Percentiles rank a stretch among this genome's conserved stretches.
phyloP scores from a whole-genome alignment of 441 rosid species.

The Pelargonium exstipulatum region DNA sequence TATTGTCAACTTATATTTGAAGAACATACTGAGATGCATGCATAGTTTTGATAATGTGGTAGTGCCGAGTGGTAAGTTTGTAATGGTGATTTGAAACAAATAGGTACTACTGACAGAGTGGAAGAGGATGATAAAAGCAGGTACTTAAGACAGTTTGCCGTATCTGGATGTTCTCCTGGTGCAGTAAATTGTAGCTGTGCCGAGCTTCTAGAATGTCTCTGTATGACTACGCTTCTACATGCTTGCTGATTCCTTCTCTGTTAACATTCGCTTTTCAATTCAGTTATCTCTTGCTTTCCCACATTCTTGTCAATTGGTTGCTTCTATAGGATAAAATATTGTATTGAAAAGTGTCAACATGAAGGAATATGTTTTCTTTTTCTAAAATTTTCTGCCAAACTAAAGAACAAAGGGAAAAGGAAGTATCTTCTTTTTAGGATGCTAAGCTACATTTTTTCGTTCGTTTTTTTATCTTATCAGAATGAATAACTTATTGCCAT shows the following conservation, averaged over 20 bases:
- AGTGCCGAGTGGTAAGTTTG: background rate
- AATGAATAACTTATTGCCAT: background rate
- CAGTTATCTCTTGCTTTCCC: background rate
- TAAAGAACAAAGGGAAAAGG: background rate
- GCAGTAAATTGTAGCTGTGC: slow-evolving; percentile 1
- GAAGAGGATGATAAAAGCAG: slow-evolving; percentile 2
- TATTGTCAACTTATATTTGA: no score
- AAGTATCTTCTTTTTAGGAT: background rate
- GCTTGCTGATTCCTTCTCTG: slow-evolving; percentile 11
- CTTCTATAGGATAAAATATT: background rate
- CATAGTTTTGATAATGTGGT: no score
- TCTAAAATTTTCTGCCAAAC: no score
- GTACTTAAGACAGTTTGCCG: background rate
- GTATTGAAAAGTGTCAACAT: background rate
- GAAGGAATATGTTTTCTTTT: no score
- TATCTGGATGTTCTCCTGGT: slow-evolving; percentile 9
- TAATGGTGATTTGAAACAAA: background rate
- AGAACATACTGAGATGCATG: no score
- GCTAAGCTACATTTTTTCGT: background rate
- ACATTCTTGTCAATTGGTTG: slow-evolving; percentile 1
- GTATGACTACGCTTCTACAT: slow-evolving; percentile 4
- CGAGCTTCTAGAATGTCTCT: slow-evolving; percentile 10
- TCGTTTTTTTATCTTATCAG: background rate
- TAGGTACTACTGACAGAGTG: background rate
- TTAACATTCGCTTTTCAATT: background rate